A percentile compares a stretch with the other conserved stretches of the same genome.
phyloP scores from a whole-genome alignment of 2,329 filamentous ascomycete genomes.

The Penicillium glabrum region DNA sequence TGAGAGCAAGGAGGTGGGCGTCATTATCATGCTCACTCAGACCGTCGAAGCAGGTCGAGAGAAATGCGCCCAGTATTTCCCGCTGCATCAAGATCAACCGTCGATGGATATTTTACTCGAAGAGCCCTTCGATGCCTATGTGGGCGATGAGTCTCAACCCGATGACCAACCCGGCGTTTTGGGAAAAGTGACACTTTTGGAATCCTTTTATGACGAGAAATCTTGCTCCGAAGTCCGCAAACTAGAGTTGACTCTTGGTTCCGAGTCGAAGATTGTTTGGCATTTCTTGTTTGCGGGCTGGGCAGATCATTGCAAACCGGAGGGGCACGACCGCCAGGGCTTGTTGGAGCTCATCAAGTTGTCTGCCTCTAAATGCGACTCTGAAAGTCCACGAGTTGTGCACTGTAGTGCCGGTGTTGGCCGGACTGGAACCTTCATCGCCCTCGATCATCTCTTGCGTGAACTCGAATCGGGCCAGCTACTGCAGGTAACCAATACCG shows the following conservation, averaged over 20 bases:
- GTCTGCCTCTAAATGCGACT: slow-evolving; percentile 45
- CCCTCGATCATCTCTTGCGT: slow-evolving; percentile 84
- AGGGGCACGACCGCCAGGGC: slow-evolving; percentile 52
- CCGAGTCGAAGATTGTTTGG: slow-evolving; percentile 67
- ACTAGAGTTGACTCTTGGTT: slow-evolving; percentile 54
- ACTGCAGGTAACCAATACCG: slow-evolving; percentile 46
- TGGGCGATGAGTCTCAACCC: slow-evolving; percentile 61
- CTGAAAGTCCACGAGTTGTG: slow-evolving; percentile 72
- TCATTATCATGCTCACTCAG: slow-evolving; percentile 93
- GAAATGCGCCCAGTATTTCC: slow-evolving; percentile 91
- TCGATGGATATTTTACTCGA: slow-evolving; percentile 44
- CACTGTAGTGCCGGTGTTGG: slow-evolving; percentile 93
- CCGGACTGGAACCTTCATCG: slow-evolving; percentile 91
- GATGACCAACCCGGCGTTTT: slow-evolving; percentile 64
- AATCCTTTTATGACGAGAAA: slow-evolving; percentile 54
- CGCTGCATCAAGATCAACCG: slow-evolving; percentile 55
- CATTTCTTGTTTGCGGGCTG: slow-evolving; percentile 85
- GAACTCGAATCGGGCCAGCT: slow-evolving; percentile 77
- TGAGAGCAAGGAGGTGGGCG: slow-evolving; percentile 70
- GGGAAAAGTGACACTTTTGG: slow-evolving; percentile 65
- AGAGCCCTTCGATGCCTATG: slow-evolving; percentile 34
- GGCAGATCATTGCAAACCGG: slow-evolving; percentile 86
- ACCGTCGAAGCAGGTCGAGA: slow-evolving; percentile 74
- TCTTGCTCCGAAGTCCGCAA: slow-evolving; percentile 71
- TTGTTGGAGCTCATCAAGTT: slow-evolving; percentile 52